Evolutionary conservation across 306 rosid genomes (phyloP).

Genomic region (Cucumis hystrix): DNA sequence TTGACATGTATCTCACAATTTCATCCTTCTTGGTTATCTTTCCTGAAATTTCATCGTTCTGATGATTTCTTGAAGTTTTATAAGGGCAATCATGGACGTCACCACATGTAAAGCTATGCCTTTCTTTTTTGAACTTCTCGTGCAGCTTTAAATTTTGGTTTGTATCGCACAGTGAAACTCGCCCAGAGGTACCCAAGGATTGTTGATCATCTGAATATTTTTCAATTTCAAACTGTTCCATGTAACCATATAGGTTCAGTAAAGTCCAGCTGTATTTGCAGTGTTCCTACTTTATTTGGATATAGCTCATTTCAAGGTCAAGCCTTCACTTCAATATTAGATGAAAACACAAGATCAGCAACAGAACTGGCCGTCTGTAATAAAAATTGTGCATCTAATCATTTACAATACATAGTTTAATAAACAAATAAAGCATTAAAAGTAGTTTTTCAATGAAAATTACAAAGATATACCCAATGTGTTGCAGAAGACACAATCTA

Average conservation of each 20-base stretch:
- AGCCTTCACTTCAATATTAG: slow-evolving; percentile 9
- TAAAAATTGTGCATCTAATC: not conserved
- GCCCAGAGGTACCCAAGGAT: slow-evolving; percentile 18
- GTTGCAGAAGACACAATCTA: not conserved
- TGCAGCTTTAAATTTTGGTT: slow-evolving; percentile 27
- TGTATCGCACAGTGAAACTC: not conserved
- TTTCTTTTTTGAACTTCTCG: slow-evolving; percentile 30
- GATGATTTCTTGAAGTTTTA: slow-evolving; percentile 21
- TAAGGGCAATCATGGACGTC: slow-evolving; percentile 30
- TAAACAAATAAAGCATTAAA: not conserved
- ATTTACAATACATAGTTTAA: not conserved
- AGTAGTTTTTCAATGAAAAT: not conserved
- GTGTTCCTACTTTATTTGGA: slow-evolving; percentile 6
- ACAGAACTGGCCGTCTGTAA: slow-evolving; percentile 6
- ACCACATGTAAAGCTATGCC: slow-evolving; percentile 36
- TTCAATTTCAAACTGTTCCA: slow-evolving; percentile 30
- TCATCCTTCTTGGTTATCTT: slow-evolving; percentile 53
- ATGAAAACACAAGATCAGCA: slow-evolving; percentile 17
- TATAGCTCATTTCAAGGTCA: slow-evolving; percentile 8
- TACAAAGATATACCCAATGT: not conserved
- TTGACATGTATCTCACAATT: slow-evolving; percentile 75
- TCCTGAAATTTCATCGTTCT: slow-evolving; percentile 24
- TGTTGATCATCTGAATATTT: slow-evolving; percentile 16
- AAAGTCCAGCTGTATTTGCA: slow-evolving; percentile 1
- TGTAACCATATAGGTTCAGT: slow-evolving; percentile 14